Conservation (phyloP, 2,329 filamentous ascomycete genomes). For the Claviceps sp. region DNA sequence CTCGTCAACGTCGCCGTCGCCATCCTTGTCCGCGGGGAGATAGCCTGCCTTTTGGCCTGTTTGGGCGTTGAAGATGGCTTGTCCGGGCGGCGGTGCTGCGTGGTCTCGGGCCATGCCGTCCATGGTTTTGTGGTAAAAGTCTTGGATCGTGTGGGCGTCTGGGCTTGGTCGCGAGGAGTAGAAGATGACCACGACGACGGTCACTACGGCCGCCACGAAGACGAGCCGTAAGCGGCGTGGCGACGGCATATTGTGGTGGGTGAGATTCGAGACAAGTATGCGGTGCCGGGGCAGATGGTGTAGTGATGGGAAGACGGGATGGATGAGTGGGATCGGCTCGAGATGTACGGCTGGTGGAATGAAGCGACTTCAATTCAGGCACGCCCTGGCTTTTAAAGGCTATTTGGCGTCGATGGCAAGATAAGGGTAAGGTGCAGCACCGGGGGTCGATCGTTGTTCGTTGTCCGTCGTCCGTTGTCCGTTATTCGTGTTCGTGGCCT, state of each 20-base stretch:
- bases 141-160: slow-evolving; percentile 29
- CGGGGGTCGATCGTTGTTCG: too few relatives aligned
- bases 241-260: slow-evolving; percentile 46
- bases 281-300: neutral
- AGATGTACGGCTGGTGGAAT: neutral
- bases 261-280: neutral
- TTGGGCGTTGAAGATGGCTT: slow-evolving; percentile 28
- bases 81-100: slow-evolving; percentile 12
- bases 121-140: slow-evolving; percentile 49
- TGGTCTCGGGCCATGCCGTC: slow-evolving; percentile 33
- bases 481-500: too few relatives aligned
- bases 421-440: too few relatives aligned
- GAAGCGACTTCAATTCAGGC: too few relatives aligned
- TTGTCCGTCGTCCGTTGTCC: too few relatives aligned
- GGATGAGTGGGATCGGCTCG: neutral
- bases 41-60: slow-evolving; percentile 25
- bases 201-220: slow-evolving; percentile 48
- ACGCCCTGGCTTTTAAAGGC: too few relatives aligned
- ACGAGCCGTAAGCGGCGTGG: slow-evolving; percentile 56
- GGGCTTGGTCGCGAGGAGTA: slow-evolving; percentile 48
- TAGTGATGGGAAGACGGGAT: neutral
- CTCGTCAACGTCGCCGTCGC: slow-evolving; percentile 41
- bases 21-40: slow-evolving; percentile 34
- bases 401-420: too few relatives aligned
- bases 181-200: slow-evolving; percentile 58